Percentiles rank a stretch among this genome's conserved stretches.
Conservation (phyloP, 2,329 filamentous ascomycete genomes). For the Paramyrothecium roridum region DNA sequence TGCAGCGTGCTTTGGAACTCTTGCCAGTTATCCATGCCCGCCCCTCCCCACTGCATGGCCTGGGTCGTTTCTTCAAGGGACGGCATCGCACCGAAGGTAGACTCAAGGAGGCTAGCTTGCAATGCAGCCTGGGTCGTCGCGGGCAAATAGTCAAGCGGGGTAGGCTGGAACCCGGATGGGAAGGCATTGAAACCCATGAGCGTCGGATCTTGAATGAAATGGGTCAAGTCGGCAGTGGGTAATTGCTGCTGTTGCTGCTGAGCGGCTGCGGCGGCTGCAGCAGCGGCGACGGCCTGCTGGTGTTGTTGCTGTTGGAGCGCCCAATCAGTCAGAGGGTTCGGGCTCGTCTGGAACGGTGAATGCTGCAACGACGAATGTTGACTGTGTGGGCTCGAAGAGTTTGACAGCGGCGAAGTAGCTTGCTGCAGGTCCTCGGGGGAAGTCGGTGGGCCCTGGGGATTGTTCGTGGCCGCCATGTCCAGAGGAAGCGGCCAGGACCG, state of each 20-base stretch:
- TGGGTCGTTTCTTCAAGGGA: conserved; percentile 54
- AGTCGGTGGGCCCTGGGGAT: conserved; percentile 40
- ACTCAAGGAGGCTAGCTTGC: conserved; percentile 61
- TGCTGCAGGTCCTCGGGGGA: conserved; percentile 47
- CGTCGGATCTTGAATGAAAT: conserved; percentile 55
- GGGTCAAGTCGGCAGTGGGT: conserved; percentile 43
- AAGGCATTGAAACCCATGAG: conserved; percentile 55
- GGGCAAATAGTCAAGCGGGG: conserved; percentile 58
- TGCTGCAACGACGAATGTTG: conserved; percentile 48
- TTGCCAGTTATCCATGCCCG: conserved; percentile 71
- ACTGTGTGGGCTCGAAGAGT: conserved; percentile 49
- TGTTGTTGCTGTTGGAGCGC: conserved; percentile 55
- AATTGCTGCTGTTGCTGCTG: conserved; percentile 27
- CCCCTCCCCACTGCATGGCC: conserved; percentile 55
- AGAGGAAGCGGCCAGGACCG: conserved; percentile 49
- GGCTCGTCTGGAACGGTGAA: conserved; percentile 50
- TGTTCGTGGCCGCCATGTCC: conserved; percentile 44
- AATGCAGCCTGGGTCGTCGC: conserved; percentile 62
- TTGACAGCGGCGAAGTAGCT: conserved; percentile 45
- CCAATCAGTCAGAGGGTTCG: conserved; percentile 59
- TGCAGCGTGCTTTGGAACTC: conserved; percentile 67
- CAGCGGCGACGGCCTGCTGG: conserved; percentile 24
- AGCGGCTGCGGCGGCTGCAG: conserved; percentile 25
- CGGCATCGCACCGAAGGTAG: conserved; percentile 57
- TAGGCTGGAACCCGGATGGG: conserved; percentile 48